Evolutionary conservation across 2,329 filamentous ascomycete species (phyloP), one percentile per base, ranked within the genome.

Genomic region (Ophiocordyceps camponoti-leonardi): DNA sequence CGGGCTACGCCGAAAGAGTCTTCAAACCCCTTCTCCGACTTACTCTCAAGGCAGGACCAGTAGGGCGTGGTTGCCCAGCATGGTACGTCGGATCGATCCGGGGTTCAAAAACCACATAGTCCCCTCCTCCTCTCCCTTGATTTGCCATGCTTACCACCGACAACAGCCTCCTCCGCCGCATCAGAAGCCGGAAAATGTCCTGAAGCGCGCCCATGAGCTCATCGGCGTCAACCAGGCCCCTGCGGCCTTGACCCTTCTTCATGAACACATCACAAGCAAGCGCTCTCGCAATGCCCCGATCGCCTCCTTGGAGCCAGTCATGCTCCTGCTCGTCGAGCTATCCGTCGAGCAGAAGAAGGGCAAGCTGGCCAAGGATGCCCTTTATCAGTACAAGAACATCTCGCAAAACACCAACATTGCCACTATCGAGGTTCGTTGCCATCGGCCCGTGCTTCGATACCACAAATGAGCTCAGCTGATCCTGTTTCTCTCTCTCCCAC

Each of bases 381-480:
- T 98, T 43, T 98, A 96, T 66, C 92, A 95, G 66, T 98, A 98
- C 77, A 98, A 98, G 76, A 98, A 98, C 67, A 96, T 95, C 55
- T 90, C 88, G 46, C 92, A 98, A 67, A 98, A 98, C 71, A 94
- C 90, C 56, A 96, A 96, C 62, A 87, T 98, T 54, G 87, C 79
- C 56, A 98, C 92, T 50, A 98, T 98, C 63, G 92, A 96, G 79
- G 83, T 86, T 69, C 41, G n/a, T n/a, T n/a, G n/a, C n/a, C n/a
- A n/a, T n/a, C n/a, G n/a, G n/a, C n/a, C n/a, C n/a, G n/a, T n/a
- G n/a, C n/a, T n/a, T n/a, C n/a, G n/a, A n/a, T n/a, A n/a, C n/a
- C n/a, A n/a, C n/a, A n/a, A n/a, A n/a, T n/a, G n/a, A n/a, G n/a
- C n/a, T n/a, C n/a, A n/a, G n/a, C n/a, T n/a, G n/a, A n/a, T n/a